Base-by-base conservation (phyloP, 106 monocot species). In the Acorus calamus region DNA sequence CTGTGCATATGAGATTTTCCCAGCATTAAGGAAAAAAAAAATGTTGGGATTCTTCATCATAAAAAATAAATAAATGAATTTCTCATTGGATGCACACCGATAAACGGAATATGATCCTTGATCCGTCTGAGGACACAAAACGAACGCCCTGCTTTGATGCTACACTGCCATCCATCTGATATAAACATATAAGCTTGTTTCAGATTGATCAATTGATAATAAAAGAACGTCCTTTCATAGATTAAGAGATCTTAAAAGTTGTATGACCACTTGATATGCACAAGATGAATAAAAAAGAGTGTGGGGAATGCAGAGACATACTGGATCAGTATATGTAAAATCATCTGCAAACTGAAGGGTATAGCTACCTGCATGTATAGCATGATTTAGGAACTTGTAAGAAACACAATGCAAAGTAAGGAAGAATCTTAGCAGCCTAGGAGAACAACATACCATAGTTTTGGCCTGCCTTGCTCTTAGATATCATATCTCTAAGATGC, bases 111-210 rank as follows among this genome's bases (percentile, higher is more conserved):
- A 98, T 88, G 53, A 98, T 85, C 72, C 91, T 87, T 48, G 98
- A 98, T 45, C 98, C 98, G 66, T 98, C 92, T 42, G 80, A 79
- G 55, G 91, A 98, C 46, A 98, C 85, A 73, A 92, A 88, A 11
- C 98, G 82, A 51, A 98, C 76, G 11, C 98, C 98, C 77, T 98
- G 91, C 59, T 92, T 91, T 0, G 83, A 83, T 68, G 82, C 88
- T 55, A 88, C 69, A 65, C 91, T 98, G 10, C 85, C 88, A 77
- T 98, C 98, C 0, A 98, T 81, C 98, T 98, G 76, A 50, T 42
- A 14, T 60, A 66, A 28, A 0, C 28, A 28, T 28, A 28, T 28
- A 28, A 28, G 28, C 28, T 28, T 28, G 28, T 28, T 28, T 28
- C 28, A 28, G 28, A 28, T 28, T 28, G 0, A 28, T 28, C 28